Conservation (phyloP, 2,329 filamentous ascomycete genomes). For the Catunica adiposa region DNA sequence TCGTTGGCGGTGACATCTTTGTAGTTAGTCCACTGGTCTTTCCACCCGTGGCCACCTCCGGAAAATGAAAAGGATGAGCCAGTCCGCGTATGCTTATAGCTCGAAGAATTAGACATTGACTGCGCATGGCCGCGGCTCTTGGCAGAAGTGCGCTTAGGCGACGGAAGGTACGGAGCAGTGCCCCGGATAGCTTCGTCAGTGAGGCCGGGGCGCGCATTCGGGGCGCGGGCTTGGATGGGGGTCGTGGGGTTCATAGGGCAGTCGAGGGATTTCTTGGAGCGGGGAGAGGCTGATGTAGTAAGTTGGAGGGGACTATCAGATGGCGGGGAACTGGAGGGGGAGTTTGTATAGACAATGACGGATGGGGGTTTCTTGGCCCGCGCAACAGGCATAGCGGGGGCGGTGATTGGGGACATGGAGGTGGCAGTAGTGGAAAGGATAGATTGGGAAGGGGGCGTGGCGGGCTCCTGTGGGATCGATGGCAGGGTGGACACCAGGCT, state of each 20-base stretch:
- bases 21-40: conserved; percentile 26
- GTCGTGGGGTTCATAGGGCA: conserved; percentile 24
- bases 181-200: conserved; percentile 46
- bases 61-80: conserved; percentile 31
- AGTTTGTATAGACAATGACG: conserved; percentile 36
- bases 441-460: conserved; percentile 18
- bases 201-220: conserved; percentile 44
- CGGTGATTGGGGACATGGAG: not conserved
- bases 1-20: conserved; percentile 8
- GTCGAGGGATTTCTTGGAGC: conserved; percentile 28
- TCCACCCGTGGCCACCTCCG: conserved; percentile 25
- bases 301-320: conserved; percentile 18
- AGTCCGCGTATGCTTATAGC: conserved; percentile 20
- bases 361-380: conserved; percentile 30
- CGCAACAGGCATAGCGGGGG: not conserved
- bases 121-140: conserved; percentile 19
- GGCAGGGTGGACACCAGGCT: conserved; percentile 15
- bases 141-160: conserved; percentile 30
- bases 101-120: conserved; percentile 3
- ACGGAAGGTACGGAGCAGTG: conserved; percentile 40
- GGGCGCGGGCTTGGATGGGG: conserved; percentile 40
- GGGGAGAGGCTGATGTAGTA: conserved; percentile 15
- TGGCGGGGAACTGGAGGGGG: conserved; percentile 14
- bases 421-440: not conserved
- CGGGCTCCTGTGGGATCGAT: conserved; percentile 18